Base-by-base conservation (phyloP, 1,284 basidiomycete species). In the Moniliophthora roreri region DNA sequence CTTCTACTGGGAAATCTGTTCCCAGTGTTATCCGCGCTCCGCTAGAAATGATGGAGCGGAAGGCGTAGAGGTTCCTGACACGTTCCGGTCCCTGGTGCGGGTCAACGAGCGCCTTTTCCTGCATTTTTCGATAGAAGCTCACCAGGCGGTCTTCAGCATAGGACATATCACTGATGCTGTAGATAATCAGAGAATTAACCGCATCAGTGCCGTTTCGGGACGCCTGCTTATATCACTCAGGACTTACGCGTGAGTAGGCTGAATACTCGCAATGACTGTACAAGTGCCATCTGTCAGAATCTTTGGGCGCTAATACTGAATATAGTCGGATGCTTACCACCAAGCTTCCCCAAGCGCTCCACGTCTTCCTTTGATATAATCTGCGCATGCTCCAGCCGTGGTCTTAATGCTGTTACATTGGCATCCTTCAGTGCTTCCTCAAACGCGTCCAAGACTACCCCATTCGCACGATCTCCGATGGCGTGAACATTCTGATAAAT, bases 381-480 rank as follows among this genome's bases (percentile, higher is more conserved):
- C 69, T 98, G 95, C 0, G 93, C 89, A 69, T 98, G 95, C 64
- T 98, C 95, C 20, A 96, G 85, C 21, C 95, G 77, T 0, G 90
- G 85, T 18, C 93, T 76, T 60, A 79, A 77, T 36, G 71, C 67
- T 0, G 71, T 65, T 7, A 78, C 71, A 51, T 73, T 72, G 4
- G 62, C 63, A 35, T 63, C 63, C 16, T 59, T 61, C 37, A 76
- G 56, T 24, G 59, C 55, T 13, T 49, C 65, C 63, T 87, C 85
- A 59, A 87, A 86, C 4, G 84, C 79, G 60, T 90, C 79, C 20
- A 93, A 74, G 0, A 87, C 81, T 11, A 57, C 35, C 4, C 52
- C 45, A 28, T 58, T 58, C n/a, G 57, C 57, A 4, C 51, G 18
- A 38, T 58, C 57, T 3, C 54, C 54, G 24, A 55, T 55, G 15